Evolutionary conservation across 768 basidiomycete species (phyloP), one percentile per base, ranked within the genome.

Genomic region (Suillus decipiens): DNA sequence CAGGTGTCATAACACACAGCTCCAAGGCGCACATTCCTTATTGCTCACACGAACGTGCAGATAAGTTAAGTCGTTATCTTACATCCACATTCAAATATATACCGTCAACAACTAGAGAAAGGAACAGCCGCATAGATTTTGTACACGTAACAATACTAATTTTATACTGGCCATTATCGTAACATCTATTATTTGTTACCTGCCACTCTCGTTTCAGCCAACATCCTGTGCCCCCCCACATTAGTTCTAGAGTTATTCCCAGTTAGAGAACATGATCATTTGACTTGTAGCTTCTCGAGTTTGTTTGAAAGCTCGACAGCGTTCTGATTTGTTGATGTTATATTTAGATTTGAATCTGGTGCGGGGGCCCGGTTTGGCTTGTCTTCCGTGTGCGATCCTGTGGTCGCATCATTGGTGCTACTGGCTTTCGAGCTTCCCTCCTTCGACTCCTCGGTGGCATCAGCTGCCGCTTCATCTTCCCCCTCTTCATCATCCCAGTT

Each of bases 401-500:
- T 70, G 59, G 68, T 59, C 57, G 53, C 60, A 63, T 31, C 55
- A 43, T 39, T 22, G 55, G 39, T 31, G 63, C 37, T 53, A 61
- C 60, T 64, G 67, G 53, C 68, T 66, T 64, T 70, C 67, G 59
- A 66, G 66, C 55, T 72, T 69, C 59, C 64, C 65, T 55, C 70
- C 73, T 61, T 70, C 66, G 42, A 74, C 69, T 64, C 71, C 69
- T 63, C 61, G 54, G 60, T 67, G 43, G 36, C 63, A 54, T 63
- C 61, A 33, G 72, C 64, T 47, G 70, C 63, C 8, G 68, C 64
- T 47, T 68, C 64, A 57, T 63, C 59, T 42, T 72, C 80, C 7
- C 73, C 81, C 5, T 85, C 88, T 8, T 90, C 89, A 56, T 89
- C 89, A 43, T 92, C 92, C 86, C 92, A 94, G 63, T 81, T 86